Base-by-base conservation (phyloP, 768 basidiomycete genomes). In the Suillus lakei region DNA sequence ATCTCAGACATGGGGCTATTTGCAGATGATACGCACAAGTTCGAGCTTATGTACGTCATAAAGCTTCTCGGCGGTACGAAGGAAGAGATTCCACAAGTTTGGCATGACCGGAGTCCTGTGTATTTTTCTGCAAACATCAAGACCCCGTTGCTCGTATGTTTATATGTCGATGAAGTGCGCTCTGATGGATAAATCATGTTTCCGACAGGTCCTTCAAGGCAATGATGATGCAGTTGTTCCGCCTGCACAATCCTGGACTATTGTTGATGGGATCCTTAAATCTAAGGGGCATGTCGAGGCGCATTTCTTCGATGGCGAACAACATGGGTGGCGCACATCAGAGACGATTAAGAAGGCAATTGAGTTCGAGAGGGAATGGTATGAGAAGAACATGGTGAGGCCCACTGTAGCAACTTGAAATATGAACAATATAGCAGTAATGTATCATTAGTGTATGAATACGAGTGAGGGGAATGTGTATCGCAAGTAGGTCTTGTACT, bases 21-120 rank as follows among this genome's bases (percentile, higher is more conserved):
- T 10, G 84, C 81, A 5, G 79, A 84, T 48, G 86, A 86, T 64
- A 90, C 90, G 8, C 91, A 94, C 78, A 95, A 91, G 73, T 91
- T 90, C 62, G 87, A 90, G 74, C 82, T 83, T 50, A 77, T 77
- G 54, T 90, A 90, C 70, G 71, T 87, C 68, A 80, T 83, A 64
- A 86, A 85, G 70, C 79, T 93, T 21, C 67, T 92, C 18, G 91
- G 93, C 0, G 89, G 88, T 3, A 80, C 83, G 1, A 72, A 70
- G 0, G 72, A 79, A n/a, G 80, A 88, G 64, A 72, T 87, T 23
- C 87, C 88, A 0, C 79, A 88, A 39, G 79, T 88, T 30, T 90
- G 87, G 71, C 75, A 78, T 23, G 83, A 83, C 43, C 81, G 91
- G 21, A 91, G 89, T 4, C 90, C 92, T 0, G 74, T 92, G 26